Percentiles rank a stretch among this genome's conserved stretches.
Evolutionary conservation across 1,284 basidiomycete species (phyloP).

Genomic region (Earliella scabrosa): DNA sequence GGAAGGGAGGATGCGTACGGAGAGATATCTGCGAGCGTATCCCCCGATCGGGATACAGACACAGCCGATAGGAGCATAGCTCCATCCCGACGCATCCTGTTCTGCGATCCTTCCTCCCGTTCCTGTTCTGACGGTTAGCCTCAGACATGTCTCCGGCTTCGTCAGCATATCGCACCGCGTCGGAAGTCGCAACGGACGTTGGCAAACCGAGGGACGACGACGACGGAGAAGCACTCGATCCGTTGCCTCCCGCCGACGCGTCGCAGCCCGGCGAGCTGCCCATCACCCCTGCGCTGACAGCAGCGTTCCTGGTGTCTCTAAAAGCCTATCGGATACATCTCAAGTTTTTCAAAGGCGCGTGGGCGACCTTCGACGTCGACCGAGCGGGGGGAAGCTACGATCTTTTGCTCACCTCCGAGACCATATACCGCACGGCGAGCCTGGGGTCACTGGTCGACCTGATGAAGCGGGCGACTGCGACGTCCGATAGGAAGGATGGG

Average conservation of each 20-base stretch:
- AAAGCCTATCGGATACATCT: slow-evolving; percentile 58
- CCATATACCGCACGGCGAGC: slow-evolving; percentile 82
- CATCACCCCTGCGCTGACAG: slow-evolving; percentile 57
- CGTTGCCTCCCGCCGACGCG: slow-evolving; percentile 30
- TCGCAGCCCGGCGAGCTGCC: slow-evolving; percentile 55
- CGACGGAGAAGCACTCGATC: slow-evolving; percentile 31
- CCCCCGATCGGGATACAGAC: too few relatives aligned
- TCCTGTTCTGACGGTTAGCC: background rate
- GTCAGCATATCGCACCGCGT: slow-evolving; percentile 1
- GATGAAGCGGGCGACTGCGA: slow-evolving; percentile 43
- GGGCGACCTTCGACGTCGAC: slow-evolving; percentile 59
- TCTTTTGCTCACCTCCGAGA: slow-evolving; percentile 88
- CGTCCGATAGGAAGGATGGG: background rate
- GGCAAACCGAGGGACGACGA: slow-evolving; percentile 28
- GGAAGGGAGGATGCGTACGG: too few relatives aligned
- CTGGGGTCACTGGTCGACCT: slow-evolving; percentile 69
- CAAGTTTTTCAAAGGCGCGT: slow-evolving; percentile 84
- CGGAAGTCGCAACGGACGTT: background rate
- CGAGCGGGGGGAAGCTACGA: slow-evolving; percentile 52
- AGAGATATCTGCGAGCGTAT: too few relatives aligned
- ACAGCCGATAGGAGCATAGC: too few relatives aligned
- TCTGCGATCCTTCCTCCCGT: too few relatives aligned
- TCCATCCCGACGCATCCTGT: too few relatives aligned
- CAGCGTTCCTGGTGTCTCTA: slow-evolving; percentile 49
- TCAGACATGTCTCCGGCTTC: slow-evolving; percentile 16